These are phyloP conservation scores for Phytophthora pini DNA, from an alignment of 352 stramenopile genomes.

Conservation along the genomic window DNA sequence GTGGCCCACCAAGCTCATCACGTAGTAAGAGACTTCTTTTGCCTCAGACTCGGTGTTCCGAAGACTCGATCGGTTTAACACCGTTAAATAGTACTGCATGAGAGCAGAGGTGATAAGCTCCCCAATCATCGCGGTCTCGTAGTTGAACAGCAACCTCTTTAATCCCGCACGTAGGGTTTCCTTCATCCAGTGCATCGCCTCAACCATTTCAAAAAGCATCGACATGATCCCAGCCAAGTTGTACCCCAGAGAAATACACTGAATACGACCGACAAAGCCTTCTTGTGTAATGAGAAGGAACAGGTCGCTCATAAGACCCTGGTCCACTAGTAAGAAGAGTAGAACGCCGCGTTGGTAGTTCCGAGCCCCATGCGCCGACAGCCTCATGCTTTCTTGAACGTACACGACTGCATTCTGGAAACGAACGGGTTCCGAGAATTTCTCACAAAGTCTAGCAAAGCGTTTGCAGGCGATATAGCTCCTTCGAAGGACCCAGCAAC, in stretches of 20 bases:
- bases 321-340: conserved; percentile 21
- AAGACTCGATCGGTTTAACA: conserved; percentile 9
- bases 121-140: conserved; percentile 2
- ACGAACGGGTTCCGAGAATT: neutral
- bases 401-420: conserved; percentile 19
- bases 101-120: conserved; percentile 6
- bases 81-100: conserved; percentile 13
- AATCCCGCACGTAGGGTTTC: neutral
- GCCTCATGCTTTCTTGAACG: conserved; percentile 21
- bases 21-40: conserved; percentile 23
- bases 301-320: conserved; percentile 32
- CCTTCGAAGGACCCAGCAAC: conserved; percentile 5
- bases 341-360: conserved; percentile 21
- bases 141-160: conserved; percentile 14
- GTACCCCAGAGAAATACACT: conserved; percentile 34
- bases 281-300: conserved; percentile 34
- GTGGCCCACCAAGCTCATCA: conserved; percentile 29
- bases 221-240: conserved; percentile 29
- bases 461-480: conserved; percentile 18
- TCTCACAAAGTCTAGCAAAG: conserved; percentile 10
- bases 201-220: conserved; percentile 31
- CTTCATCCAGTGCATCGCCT: conserved; percentile 15
- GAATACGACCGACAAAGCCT: conserved; percentile 7
- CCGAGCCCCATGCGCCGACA: conserved; percentile 11
- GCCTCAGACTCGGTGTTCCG: conserved; percentile 1